Conservation (phyloP, 768 basidiomycete species). For the Suillus alpinus region DNA sequence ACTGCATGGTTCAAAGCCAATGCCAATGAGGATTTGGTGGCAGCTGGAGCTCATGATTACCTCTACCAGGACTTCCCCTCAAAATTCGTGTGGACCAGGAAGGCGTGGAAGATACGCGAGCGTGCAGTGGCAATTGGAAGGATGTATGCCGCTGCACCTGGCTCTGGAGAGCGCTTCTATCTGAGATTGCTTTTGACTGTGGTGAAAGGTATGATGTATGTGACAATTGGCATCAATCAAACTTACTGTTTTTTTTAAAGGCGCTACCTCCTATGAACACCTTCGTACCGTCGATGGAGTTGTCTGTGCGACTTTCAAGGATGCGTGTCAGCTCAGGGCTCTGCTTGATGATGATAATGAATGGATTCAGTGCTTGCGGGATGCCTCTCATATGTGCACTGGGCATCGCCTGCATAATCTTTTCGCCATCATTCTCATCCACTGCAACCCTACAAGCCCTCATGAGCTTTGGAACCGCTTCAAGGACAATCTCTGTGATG, state of each 20-base stretch:
- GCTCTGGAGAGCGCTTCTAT: conserved; percentile 38
- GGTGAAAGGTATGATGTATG: conserved; percentile 25
- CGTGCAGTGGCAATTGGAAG: conserved; percentile 24
- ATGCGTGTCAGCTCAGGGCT: conserved; percentile 39
- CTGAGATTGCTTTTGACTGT: conserved; percentile 37
- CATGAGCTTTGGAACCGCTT: conserved; percentile 35
- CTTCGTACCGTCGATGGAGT: conserved; percentile 25
- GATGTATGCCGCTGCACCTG: conserved; percentile 31
- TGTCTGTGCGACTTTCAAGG: conserved; percentile 31
- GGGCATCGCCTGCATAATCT: conserved; percentile 33
- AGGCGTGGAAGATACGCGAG: conserved; percentile 18
- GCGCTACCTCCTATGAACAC: conserved; percentile 23
- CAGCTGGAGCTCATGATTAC: too few species aligned
- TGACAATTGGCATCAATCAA: too few species aligned
- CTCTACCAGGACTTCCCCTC: too few species aligned
- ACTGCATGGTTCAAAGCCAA: conserved; percentile 34
- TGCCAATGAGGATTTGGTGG: too few species aligned
- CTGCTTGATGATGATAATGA: conserved; percentile 49
- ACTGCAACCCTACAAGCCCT: conserved; percentile 35
- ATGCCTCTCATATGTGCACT: conserved; percentile 38
- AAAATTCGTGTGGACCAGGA: conserved; percentile 19
- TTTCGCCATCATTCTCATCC: conserved; percentile 39
- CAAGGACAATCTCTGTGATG: conserved; percentile 38
- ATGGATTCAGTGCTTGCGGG: conserved; percentile 39
- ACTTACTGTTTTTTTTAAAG: conserved; percentile 1